Conservation (phyloP, 225 moss, liverwort and hornwort genomes). For the Anthoceros angustus region DNA sequence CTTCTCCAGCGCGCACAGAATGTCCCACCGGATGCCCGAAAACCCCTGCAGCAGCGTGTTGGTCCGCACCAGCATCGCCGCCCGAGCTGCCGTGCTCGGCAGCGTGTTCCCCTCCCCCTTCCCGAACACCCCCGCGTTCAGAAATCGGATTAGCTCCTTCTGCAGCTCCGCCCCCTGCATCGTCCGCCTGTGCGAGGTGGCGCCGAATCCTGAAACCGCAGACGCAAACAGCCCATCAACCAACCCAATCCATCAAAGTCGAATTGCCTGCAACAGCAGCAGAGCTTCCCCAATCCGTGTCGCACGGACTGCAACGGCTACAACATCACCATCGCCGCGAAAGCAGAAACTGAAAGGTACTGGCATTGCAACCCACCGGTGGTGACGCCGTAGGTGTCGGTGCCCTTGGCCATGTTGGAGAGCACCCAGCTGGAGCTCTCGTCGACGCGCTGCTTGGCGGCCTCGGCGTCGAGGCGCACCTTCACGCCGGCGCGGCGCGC, state of each 20-base stretch:
- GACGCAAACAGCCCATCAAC: too few species aligned
- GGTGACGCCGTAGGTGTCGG: conserved; percentile 11
- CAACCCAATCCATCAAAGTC: too few species aligned
- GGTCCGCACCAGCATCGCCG: conserved; percentile 21
- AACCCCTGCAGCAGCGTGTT: conserved; percentile 26
- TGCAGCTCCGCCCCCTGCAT: conserved; percentile 12
- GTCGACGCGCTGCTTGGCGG: conserved; percentile 7
- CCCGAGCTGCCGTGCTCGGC: conserved; percentile 13
- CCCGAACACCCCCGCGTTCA: conserved; percentile 12
- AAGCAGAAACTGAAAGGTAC: background rate
- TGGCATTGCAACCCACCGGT: background rate
- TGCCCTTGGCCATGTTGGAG: conserved; percentile 11
- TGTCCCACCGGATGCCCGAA: conserved; percentile 25
- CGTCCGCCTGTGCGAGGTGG: conserved; percentile 12
- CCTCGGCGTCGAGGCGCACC: background rate
- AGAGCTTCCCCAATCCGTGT: too few species aligned
- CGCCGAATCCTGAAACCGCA: conserved; percentile 6
- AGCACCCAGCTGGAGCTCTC: conserved; percentile 14
- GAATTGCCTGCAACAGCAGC: too few species aligned
- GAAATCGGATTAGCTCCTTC: conserved; percentile 13
- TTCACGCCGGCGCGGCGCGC: background rate
- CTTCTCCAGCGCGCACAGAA: conserved; percentile 20
- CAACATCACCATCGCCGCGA: too few species aligned
- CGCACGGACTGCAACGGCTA: too few species aligned
- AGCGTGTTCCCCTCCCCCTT: conserved; percentile 7